phyloP scores from a whole-genome alignment of 768 basidiomycete genomes.

The Lactarius quietus region DNA sequence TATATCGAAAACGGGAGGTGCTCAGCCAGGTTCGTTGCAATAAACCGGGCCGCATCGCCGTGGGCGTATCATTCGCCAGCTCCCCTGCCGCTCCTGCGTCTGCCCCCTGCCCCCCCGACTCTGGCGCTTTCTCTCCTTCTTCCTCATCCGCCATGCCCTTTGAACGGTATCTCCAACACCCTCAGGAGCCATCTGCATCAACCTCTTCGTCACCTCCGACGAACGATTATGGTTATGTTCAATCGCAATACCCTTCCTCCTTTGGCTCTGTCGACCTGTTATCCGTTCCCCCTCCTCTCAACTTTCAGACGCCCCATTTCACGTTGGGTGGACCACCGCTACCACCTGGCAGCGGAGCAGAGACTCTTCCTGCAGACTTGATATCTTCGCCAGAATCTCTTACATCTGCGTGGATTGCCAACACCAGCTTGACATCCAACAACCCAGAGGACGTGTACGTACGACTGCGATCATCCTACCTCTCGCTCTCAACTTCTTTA shows the following conservation, averaged over 20 bases:
- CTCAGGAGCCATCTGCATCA: constrained; percentile 10
- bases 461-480: neutral
- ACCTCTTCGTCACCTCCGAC: constrained; percentile 13
- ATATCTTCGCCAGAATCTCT: constrained; percentile 17
- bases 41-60: constrained; percentile 41
- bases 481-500: constrained; percentile 9
- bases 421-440: constrained; percentile 17
- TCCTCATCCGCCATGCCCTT: constrained; percentile 23
- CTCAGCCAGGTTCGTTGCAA: constrained; percentile 40
- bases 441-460: constrained; percentile 21
- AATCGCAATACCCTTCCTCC: constrained; percentile 14
- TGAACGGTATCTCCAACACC: constrained; percentile 21
- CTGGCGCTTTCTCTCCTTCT: constrained; percentile 4
- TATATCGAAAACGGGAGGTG: constrained; percentile 63
- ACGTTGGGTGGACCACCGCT: constrained; percentile 57
- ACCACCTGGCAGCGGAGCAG: constrained; percentile 70
- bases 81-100: neutral
- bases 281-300: constrained; percentile 17
- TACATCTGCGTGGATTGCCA: constrained; percentile 25
- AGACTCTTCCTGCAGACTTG: constrained; percentile 48
- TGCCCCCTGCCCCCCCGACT: neutral
- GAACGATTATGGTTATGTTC: constrained; percentile 17
- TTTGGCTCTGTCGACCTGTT: constrained; percentile 9
- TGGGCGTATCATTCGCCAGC: neutral
- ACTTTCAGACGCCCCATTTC: constrained; percentile 64